Conservation (phyloP, 2,329 filamentous ascomycete species). For the Capronia coronata region DNA sequence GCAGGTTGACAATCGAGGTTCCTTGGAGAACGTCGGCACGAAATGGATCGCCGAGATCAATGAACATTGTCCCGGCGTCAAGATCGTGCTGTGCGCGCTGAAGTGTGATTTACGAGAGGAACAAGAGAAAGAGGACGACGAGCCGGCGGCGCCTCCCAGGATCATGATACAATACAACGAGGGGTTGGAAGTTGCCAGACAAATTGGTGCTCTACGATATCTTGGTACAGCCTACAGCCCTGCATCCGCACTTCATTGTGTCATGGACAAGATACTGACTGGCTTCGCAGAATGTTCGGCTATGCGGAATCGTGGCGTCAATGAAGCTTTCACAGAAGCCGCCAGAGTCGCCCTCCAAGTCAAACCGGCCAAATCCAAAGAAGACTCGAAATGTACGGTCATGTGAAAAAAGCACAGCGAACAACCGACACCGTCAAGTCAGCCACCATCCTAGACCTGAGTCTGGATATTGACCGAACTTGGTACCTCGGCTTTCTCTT, state of each 20-base stretch:
- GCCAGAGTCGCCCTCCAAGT: slow-evolving; percentile 75
- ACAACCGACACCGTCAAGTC: background rate
- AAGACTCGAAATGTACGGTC: slow-evolving; percentile 30
- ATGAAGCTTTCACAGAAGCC: slow-evolving; percentile 97
- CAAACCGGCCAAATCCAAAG: slow-evolving; percentile 36
- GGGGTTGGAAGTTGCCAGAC: slow-evolving; percentile 81
- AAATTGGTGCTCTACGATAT: slow-evolving; percentile 88
- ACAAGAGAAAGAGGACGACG: slow-evolving; percentile 62
- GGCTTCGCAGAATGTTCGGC: slow-evolving; percentile 74
- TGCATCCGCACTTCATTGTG: background rate
- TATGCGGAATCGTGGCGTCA: slow-evolving; percentile 95
- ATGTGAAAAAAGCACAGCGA: slow-evolving; percentile 24
- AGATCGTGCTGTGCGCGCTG: slow-evolving; percentile 87
- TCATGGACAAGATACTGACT: background rate
- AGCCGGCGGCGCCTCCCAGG: slow-evolving; percentile 35
- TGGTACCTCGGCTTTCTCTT: background rate
- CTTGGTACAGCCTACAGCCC: slow-evolving; percentile 55
- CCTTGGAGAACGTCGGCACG: slow-evolving; percentile 94
- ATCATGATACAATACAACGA: slow-evolving; percentile 75
- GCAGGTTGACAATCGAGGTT: slow-evolving; percentile 84
- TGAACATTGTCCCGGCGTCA: slow-evolving; percentile 93
- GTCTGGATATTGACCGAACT: background rate
- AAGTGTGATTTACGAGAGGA: slow-evolving; percentile 93
- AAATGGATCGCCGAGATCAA: slow-evolving; percentile 99
- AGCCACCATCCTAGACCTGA: background rate